A percentile compares a stretch with the other conserved stretches of the same genome.
phyloP scores from a whole-genome alignment of 352 stramenopile species.

The Peronospora tabacina region DNA sequence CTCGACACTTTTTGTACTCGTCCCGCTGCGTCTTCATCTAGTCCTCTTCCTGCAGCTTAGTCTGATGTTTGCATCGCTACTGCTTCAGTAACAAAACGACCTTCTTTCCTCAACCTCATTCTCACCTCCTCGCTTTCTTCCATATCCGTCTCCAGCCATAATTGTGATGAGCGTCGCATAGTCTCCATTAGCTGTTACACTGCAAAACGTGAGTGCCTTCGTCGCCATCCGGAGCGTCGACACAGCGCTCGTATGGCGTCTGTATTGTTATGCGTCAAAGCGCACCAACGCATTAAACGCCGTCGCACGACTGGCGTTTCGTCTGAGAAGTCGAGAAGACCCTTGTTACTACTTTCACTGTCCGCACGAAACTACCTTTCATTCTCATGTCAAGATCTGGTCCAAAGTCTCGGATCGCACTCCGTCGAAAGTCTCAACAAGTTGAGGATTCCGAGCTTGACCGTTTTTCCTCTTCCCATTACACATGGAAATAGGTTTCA shows the following conservation, averaged over 20 bases:
- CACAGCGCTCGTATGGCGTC: neutral
- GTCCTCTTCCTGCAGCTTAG: conserved; percentile 54
- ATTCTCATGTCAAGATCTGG: too few species aligned
- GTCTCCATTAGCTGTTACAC: conserved; percentile 7
- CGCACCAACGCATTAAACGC: neutral
- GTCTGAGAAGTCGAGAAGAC: too few species aligned
- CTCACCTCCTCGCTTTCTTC: conserved; percentile 18
- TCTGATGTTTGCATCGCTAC: conserved; percentile 48
- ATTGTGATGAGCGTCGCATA: conserved; percentile 2
- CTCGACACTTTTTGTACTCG: conserved; percentile 44
- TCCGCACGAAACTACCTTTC: too few species aligned
- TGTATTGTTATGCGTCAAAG: neutral
- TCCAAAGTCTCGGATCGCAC: too few species aligned
- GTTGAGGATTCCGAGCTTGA: too few species aligned
- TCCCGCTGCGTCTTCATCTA: conserved; percentile 61
- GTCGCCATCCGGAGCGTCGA: conserved; percentile 9
- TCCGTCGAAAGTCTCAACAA: too few species aligned
- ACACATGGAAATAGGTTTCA: neutral
- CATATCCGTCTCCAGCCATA: neutral
- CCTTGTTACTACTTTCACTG: too few species aligned
- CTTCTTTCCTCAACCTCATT: conserved; percentile 9
- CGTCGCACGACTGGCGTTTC: neutral
- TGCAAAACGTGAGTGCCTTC: conserved; percentile 2
- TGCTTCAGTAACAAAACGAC: conserved; percentile 49
- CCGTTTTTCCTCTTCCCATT: too few species aligned